These are phyloP conservation scores for Pontederia paniculata DNA, from an alignment of 176 grass and related monocot species.

Conservation along the genomic window DNA sequence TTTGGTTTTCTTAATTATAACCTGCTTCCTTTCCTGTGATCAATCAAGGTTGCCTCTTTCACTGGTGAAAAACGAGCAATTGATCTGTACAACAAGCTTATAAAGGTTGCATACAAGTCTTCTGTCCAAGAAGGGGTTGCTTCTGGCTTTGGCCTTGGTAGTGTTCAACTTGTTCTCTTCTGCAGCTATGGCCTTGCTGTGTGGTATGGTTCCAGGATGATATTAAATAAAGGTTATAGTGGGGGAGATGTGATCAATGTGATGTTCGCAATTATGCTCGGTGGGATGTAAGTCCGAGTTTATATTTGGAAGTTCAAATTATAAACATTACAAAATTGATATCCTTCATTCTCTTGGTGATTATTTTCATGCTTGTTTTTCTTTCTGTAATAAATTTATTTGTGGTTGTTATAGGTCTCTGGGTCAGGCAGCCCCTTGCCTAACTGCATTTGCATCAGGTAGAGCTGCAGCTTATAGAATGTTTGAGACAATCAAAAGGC, in stretches of 20 bases:
- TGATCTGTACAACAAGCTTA: constrained; percentile 38
- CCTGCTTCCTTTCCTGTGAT: no score
- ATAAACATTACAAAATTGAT: not conserved
- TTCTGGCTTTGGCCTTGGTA: constrained; percentile 55
- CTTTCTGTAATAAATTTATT: not conserved
- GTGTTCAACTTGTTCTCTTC: constrained; percentile 46
- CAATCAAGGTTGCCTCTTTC: constrained; percentile 48
- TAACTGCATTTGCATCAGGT: constrained; percentile 73
- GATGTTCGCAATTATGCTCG: constrained; percentile 52
- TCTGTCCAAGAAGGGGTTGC: constrained; percentile 48
- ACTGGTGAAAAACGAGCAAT: constrained; percentile 67
- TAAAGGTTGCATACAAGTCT: constrained; percentile 31
- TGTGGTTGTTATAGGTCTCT: constrained; percentile 47
- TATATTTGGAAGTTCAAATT: not conserved
- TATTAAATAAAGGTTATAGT: constrained; percentile 41
- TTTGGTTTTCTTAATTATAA: no score
- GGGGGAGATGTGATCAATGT: constrained; percentile 53
- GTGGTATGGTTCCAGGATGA: constrained; percentile 52
- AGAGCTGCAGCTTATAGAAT: constrained; percentile 77
- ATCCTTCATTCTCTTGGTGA: not conserved
- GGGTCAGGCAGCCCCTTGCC: constrained; percentile 52
- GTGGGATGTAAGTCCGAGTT: constrained; percentile 40
- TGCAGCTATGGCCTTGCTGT: constrained; percentile 51
- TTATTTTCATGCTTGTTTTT: not conserved
- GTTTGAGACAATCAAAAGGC: constrained; percentile 69